phyloP scores from a whole-genome alignment of 352 stramenopile species.

The Phytophthora quininea region DNA sequence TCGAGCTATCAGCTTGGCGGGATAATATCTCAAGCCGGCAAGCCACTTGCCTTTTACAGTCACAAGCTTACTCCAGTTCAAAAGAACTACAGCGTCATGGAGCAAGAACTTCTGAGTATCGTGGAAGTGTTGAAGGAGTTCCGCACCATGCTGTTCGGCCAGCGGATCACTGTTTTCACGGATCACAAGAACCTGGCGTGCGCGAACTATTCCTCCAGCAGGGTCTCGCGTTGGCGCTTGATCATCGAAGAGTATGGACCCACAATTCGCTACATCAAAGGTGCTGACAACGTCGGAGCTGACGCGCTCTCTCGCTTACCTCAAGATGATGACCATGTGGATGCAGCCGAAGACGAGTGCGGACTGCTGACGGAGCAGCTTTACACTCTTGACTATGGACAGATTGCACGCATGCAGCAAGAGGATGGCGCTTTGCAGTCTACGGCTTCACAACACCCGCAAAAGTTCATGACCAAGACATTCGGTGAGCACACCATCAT shows the following conservation, averaged over 20 bases:
- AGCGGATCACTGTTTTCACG: background rate
- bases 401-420: too few relatives aligned
- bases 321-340: too few relatives aligned
- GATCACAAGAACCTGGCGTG: slow-evolving; percentile 10
- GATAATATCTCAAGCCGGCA: background rate
- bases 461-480: too few relatives aligned
- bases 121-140: slow-evolving; percentile 11
- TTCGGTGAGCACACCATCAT: too few relatives aligned
- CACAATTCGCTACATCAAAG: background rate
- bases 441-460: too few relatives aligned
- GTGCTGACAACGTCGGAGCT: slow-evolving; percentile 1
- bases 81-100: slow-evolving; percentile 6
- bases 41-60: background rate
- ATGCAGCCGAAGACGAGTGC: too few relatives aligned
- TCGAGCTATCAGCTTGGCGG: slow-evolving; percentile 4
- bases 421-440: too few relatives aligned
- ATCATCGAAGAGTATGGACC: slow-evolving; percentile 14
- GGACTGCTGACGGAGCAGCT: too few relatives aligned
- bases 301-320: slow-evolving; percentile 6
- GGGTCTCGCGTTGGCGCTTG: slow-evolving; percentile 3
- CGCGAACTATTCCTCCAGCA: slow-evolving; percentile 2
- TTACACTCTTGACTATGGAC: too few relatives aligned
- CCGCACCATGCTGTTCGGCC: slow-evolving; percentile 6
- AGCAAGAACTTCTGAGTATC: slow-evolving; percentile 12
- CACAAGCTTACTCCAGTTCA: background rate